A percentile compares a stretch with the other conserved stretches of the same genome.
These are phyloP conservation scores for Heterobasidion irregulare DNA, from an alignment of 1,284 basidiomycete genomes.

Conservation along the genomic window DNA sequence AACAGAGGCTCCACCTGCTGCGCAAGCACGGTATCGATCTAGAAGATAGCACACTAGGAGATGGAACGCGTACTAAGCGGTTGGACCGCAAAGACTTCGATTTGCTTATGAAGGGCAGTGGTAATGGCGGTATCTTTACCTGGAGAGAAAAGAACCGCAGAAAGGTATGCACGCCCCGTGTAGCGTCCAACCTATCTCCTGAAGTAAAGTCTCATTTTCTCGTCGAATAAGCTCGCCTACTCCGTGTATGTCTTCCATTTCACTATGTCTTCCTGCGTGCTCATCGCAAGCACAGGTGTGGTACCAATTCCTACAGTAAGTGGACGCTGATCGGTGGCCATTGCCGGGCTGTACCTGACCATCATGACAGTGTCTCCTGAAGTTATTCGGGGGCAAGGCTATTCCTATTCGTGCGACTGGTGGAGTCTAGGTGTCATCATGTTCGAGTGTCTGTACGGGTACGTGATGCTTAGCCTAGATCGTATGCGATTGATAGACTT, in stretches of 20 bases:
- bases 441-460: slow-evolving; percentile 88
- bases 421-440: slow-evolving; percentile 96
- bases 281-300: slow-evolving; percentile 45
- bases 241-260: slow-evolving; percentile 63
- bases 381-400: slow-evolving; percentile 89
- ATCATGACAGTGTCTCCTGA: slow-evolving; percentile 77
- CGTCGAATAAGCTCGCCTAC: slow-evolving; percentile 70
- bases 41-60: slow-evolving; percentile 53
- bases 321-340: slow-evolving; percentile 9
- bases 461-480: slow-evolving; percentile 19
- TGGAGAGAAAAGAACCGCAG: slow-evolving; percentile 92
- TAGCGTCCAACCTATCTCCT: background rate
- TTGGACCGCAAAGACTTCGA: slow-evolving; percentile 76
- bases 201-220: background rate
- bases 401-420: slow-evolving; percentile 95
- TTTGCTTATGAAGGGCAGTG: slow-evolving; percentile 71
- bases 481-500: slow-evolving; percentile 15
- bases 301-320: slow-evolving; percentile 89
- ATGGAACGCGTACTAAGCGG: slow-evolving; percentile 61
- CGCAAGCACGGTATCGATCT: slow-evolving; percentile 94
- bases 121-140: slow-evolving; percentile 77
- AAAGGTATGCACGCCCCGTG: slow-evolving; percentile 43
- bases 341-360: slow-evolving; percentile 3
- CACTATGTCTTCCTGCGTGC: slow-evolving; percentile 11
- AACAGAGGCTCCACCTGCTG: slow-evolving; percentile 82